A percentile compares a stretch with the other conserved stretches of the same genome.
Conservation (phyloP, 2,329 filamentous ascomycete genomes). For the Coniochaeta hoffmannii region DNA sequence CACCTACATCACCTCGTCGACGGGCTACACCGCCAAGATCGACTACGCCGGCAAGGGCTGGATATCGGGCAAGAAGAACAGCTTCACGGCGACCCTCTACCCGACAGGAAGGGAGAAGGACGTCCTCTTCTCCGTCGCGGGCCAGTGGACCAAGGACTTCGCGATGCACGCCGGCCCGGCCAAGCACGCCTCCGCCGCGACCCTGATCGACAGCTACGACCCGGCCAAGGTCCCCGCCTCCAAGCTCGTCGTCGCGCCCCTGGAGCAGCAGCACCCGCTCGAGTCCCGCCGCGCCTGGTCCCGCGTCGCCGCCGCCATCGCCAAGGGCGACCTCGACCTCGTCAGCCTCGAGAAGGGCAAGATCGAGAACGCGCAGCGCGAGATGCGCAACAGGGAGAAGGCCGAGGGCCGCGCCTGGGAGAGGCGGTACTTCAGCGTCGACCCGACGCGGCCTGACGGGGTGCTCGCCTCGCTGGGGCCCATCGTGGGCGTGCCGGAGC, state of each 20-base stretch:
- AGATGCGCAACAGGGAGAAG: constrained; percentile 64
- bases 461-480: constrained; percentile 37
- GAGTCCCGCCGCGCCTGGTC: constrained; percentile 85
- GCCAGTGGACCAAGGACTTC: constrained; percentile 85
- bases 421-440: constrained; percentile 68
- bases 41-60: constrained; percentile 93
- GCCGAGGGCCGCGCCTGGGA: constrained; percentile 73
- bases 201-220: constrained; percentile 52
- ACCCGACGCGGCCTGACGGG: constrained; percentile 35
- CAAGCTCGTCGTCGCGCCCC: constrained; percentile 60
- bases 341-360: constrained; percentile 74
- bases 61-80: constrained; percentile 94
- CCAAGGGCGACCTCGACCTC: constrained; percentile 74
- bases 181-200: constrained; percentile 39
- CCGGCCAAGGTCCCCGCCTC: constrained; percentile 52
- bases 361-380: constrained; percentile 83
- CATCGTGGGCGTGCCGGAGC: constrained; percentile 36
- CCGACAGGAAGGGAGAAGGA: constrained; percentile 65
- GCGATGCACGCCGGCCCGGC: constrained; percentile 61
- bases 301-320: constrained; percentile 75
- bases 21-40: constrained; percentile 81
- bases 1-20: constrained; percentile 79
- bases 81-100: constrained; percentile 69
- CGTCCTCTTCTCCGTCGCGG: constrained; percentile 71
- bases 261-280: constrained; percentile 76